A percentile compares a stretch with the other conserved stretches of the same genome.
Conservation (phyloP, 805 yeast species). For the Wickerhamomyces queroliae region DNA sequence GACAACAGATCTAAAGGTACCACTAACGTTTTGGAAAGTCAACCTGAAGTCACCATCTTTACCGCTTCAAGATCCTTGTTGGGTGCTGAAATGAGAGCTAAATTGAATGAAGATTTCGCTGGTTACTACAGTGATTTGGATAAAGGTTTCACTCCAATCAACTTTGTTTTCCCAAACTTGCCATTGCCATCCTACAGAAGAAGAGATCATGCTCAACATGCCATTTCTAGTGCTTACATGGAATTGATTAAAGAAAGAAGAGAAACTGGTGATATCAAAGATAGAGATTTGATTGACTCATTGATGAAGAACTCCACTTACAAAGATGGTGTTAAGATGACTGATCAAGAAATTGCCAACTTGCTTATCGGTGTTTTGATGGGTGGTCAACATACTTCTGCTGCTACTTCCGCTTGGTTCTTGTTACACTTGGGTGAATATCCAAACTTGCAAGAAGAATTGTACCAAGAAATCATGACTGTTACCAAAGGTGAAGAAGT, state of each 20-base stretch:
- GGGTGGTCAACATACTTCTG: constrained; percentile 99
- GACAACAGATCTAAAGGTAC: constrained; percentile 38
- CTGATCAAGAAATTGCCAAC: constrained; percentile 92
- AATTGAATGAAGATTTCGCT: constrained; percentile 80
- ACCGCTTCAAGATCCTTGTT: constrained; percentile 90
- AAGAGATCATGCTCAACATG: constrained; percentile 85
- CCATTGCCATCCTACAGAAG: constrained; percentile 81
- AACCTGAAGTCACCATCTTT: constrained; percentile 93
- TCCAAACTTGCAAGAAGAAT: constrained; percentile 79
- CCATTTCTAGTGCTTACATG: constrained; percentile 77
- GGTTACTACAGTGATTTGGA: constrained; percentile 84
- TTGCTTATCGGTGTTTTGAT: constrained; percentile 90
- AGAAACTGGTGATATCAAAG: constrained; percentile 65
- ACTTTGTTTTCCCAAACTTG: constrained; percentile 91
- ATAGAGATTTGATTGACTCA: constrained; percentile 86
- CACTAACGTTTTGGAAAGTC: constrained; percentile 70
- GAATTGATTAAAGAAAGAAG: constrained; percentile 73
- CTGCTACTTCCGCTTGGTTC: constrained; percentile 94
- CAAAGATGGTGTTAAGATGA: constrained; percentile 91
- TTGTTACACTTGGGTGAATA: constrained; percentile 84
- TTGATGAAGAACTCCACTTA: constrained; percentile 78
- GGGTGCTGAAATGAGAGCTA: constrained; percentile 87
- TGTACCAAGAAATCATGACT: constrained; percentile 65
- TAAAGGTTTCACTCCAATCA: constrained; percentile 93
- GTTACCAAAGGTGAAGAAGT: constrained; percentile 59